phyloP scores from a whole-genome alignment of 106 monocot species.

The Agapanthus africanus region DNA sequence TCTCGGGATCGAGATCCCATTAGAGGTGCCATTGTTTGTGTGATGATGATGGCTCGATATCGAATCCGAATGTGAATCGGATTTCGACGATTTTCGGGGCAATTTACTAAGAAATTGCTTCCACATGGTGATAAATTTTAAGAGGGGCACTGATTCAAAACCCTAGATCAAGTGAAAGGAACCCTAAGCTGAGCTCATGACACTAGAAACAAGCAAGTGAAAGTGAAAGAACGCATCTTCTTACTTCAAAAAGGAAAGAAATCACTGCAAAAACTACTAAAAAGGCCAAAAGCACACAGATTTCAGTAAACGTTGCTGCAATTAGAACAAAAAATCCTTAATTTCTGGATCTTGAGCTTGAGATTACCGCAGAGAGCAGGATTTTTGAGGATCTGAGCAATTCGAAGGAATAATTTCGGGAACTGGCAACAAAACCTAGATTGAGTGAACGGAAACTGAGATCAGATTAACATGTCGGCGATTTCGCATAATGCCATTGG shows the following conservation, averaged over 20 bases:
- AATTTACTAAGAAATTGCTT: slow-evolving; percentile 78
- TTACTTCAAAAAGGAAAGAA: not conserved
- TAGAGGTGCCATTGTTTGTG: slow-evolving; percentile 10
- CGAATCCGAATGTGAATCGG: slow-evolving; percentile 20
- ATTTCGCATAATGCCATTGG: slow-evolving; percentile 2
- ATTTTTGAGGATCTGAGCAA: not conserved
- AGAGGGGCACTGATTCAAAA: too few species aligned
- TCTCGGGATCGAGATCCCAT: slow-evolving; percentile 5
- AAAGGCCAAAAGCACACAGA: not conserved
- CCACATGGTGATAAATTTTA: slow-evolving; percentile 85
- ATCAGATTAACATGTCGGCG: not conserved
- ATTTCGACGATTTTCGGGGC: slow-evolving; percentile 47
- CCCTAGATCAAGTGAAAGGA: too few species aligned
- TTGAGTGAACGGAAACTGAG: not conserved
- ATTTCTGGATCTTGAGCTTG: not conserved
- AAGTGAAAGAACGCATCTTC: not conserved
- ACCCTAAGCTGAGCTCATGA: too few species aligned
- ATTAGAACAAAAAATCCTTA: not conserved
- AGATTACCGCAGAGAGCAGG: not conserved
- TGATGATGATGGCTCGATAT: too few species aligned
- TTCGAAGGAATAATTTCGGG: not conserved
- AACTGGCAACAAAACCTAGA: not conserved
- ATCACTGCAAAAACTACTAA: not conserved
- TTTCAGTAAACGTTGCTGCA: not conserved
- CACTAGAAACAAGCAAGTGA: too few species aligned